phyloP scores from a whole-genome alignment of 352 stramenopile genomes.

The Phytophthora palmivora region DNA sequence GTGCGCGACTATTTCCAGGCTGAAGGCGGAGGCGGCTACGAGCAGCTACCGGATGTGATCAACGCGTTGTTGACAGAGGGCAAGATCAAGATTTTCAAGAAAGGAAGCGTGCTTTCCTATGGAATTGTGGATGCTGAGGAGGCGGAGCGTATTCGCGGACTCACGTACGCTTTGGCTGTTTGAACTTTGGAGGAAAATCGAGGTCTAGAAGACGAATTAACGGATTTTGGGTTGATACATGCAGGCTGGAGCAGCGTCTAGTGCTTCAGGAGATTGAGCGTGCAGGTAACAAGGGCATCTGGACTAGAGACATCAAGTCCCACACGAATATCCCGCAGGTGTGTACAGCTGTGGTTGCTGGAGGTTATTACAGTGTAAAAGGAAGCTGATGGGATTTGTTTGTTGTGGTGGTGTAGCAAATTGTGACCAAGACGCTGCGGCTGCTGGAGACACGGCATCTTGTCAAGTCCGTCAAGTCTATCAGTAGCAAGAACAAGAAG shows the following conservation, averaged over 20 bases:
- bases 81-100: constrained; percentile 92
- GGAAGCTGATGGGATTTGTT: constrained; percentile 10
- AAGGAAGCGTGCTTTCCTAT: constrained; percentile 86
- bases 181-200: not conserved
- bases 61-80: constrained; percentile 87
- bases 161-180: constrained; percentile 64
- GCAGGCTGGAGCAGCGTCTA: constrained; percentile 82
- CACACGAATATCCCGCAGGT: constrained; percentile 96
- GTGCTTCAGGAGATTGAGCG: constrained; percentile 96
- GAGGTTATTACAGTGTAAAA: not conserved
- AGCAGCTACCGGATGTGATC: constrained; percentile 83
- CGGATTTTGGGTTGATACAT: constrained; percentile 28
- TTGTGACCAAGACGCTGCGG: constrained; percentile 98
- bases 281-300: constrained; percentile 98
- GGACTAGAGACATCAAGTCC: constrained; percentile 98
- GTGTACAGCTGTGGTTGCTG: constrained; percentile 1
- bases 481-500: constrained; percentile 99
- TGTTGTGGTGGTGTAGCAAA: constrained; percentile 70
- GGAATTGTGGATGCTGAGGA: constrained; percentile 84
- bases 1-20: constrained; percentile 85
- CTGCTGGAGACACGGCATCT: constrained; percentile 95
- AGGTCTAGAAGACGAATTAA: constrained; percentile 17
- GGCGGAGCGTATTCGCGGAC: constrained; percentile 83
- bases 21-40: constrained; percentile 71
- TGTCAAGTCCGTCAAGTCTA: constrained; percentile 99